Base-by-base conservation (phyloP, 1,284 basidiomycete genomes). In the Cryptococcus amylolentus region DNA sequence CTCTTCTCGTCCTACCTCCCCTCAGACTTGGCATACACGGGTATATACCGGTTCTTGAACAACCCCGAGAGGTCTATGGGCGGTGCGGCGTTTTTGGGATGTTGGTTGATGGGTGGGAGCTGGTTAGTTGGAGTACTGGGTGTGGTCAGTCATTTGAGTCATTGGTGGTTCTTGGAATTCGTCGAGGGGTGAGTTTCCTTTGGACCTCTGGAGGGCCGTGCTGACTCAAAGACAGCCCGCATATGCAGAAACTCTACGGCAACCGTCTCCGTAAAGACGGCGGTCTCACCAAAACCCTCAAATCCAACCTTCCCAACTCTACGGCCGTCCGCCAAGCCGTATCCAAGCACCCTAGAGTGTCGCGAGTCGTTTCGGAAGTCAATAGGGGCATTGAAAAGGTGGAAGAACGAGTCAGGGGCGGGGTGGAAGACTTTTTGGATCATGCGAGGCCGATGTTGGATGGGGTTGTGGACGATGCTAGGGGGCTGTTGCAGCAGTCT, bases 211-310 rank as follows among this genome's bases (percentile, higher is more conserved):
- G 46, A 9, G 18, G 6, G 14, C 10, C 51, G 23, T 35, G 10
- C 28, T 43, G 45, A n/a, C 16, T 46, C 7, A 57, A 23, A 38
- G 9, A 18, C 13, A 95, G 93, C 62, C 96, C 96, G 20, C 95
- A 98, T 77, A 98, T 98, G 95, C 85, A 84, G 64, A 91, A 91
- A 70, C 81, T 98, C 16, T 98, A 98, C 74, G 95, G 95, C 14
- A 86, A 93, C 67, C 87, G 89, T 5, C 80, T 98, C 18, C 86
- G 94, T 60, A 91, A 91, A 72, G 95, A 98, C 58, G 94, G 93
- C 7, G 96, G 95, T 38, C 88, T 98, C 63, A 91, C 94, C 59
- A 96, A 97, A 80, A 94, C 97, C 28, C 86, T 98, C 74, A 93
- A 93, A 78, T 88, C 83, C 54, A 90, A 93, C 8, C 91, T 93